Evolutionary conservation across 2,329 filamentous ascomycete species (phyloP).

Genomic region (Trichophyton simii): DNA sequence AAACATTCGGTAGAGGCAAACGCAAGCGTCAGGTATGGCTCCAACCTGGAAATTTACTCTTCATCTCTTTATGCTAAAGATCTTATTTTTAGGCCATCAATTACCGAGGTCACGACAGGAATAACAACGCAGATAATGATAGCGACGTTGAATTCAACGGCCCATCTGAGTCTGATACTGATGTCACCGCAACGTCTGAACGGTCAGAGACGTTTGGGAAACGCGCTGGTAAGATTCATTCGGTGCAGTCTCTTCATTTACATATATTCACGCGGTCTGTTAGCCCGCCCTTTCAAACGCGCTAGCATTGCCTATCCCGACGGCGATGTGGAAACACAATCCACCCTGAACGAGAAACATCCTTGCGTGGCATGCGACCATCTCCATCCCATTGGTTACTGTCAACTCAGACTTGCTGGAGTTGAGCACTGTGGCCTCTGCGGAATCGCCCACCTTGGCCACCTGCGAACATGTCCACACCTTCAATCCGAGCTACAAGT

Average conservation of each 20-base stretch:
- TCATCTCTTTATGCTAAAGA: background rate
- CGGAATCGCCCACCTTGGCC: conserved; percentile 49
- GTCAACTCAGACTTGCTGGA: conserved; percentile 47
- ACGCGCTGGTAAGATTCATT: background rate
- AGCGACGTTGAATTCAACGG: conserved; percentile 11
- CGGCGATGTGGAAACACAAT: conserved; percentile 4
- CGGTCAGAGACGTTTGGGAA: background rate
- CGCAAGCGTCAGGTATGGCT: conserved; percentile 50
- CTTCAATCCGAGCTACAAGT: conserved; percentile 52
- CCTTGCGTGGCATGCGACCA: conserved; percentile 44
- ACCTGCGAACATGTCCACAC: conserved; percentile 47
- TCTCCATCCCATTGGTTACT: conserved; percentile 46
- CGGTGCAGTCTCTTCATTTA: background rate
- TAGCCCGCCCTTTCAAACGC: conserved; percentile 27
- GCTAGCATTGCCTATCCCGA: conserved; percentile 16
- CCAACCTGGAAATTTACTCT: conserved; percentile 13
- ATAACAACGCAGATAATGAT: background rate
- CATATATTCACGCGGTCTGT: background rate
- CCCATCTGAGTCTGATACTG: conserved; percentile 17
- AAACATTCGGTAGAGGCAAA: conserved; percentile 76
- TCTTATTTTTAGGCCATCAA: conserved; percentile 1
- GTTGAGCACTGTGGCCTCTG: conserved; percentile 53
- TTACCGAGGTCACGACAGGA: conserved; percentile 9
- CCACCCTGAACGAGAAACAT: conserved; percentile 1
- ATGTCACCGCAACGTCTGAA: conserved; percentile 13